Evolutionary conservation across 176 grass and related monocot genomes (phyloP), one percentile per base, ranked within the genome.

Genomic region (Ensete glaucum): DNA sequence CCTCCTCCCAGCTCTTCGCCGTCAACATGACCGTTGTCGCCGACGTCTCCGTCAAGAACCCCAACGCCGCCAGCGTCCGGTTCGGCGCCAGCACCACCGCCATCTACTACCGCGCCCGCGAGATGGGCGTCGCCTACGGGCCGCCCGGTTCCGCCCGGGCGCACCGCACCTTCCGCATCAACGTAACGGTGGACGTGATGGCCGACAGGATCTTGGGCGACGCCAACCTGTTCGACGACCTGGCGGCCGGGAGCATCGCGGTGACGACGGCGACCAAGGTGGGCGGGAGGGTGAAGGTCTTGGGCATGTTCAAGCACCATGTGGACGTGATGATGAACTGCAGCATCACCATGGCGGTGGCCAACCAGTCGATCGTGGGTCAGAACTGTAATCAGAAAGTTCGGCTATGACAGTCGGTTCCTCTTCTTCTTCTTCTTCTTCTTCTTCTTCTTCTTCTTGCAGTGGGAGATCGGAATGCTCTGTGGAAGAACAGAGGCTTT

Each of bases 1-100:
- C 16, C 62, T 8, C 1, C 64, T 19, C 56, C 10, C 54, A 34
- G 24, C 57, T 12, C 50, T 11, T 10, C 75, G 49, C 15, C 69
- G 10, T 58, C 54, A 81, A 77, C 53, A 48, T 96, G 54, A 80
- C 89, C 12, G 67, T 92, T 68, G 65, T 84, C 27, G 83, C 83
- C 29, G 87, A 87, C 75, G 81, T 92, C 77, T 96, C 86, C 67
- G 85, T 96, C 43, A 78, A 34, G 69, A 96, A 96, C 85, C 92
- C 92, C 53, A 96, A 96, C 83, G 84, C 92, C 25, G 84, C 69
- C 55, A 74, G 83, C 51, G 55, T 92, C 77, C 48, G 73, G 66
- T 96, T 89, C 85, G 52, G 50, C 48, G 54, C 55, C 0, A 89
- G 82, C 81, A 50, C 80, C 66, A 92, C 85, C 48, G 52, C 80